phyloP scores from a whole-genome alignment of 2,329 filamentous ascomycete species.

The Aspergillus brasiliensis region DNA sequence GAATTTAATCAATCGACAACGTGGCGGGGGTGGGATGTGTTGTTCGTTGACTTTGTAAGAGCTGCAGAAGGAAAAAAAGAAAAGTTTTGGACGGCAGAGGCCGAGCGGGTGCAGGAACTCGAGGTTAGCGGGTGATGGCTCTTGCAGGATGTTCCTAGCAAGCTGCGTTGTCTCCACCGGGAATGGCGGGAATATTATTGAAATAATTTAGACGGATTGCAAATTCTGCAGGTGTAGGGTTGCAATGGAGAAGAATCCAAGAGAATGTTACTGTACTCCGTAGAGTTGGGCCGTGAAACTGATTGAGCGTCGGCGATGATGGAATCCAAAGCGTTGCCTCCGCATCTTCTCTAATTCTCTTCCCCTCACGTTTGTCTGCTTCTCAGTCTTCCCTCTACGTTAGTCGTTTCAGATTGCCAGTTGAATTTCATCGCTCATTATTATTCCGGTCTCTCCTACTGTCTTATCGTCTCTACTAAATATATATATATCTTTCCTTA shows the following conservation, averaged over 20 bases:
- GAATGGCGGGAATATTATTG: neutral
- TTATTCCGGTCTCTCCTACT: neutral
- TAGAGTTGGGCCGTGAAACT: no score
- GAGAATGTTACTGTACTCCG: no score
- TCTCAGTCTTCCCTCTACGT: neutral
- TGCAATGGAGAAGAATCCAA: no score
- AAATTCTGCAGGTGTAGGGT: neutral
- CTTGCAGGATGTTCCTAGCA: no score
- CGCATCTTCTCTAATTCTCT: neutral
- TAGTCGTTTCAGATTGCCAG: neutral
- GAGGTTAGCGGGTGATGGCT: neutral
- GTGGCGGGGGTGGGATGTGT: slow-evolving; percentile 3
- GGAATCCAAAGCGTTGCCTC: neutral
- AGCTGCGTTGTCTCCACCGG: slow-evolving; percentile 4
- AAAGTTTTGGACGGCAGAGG: neutral
- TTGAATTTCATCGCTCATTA: neutral
- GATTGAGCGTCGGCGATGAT: neutral
- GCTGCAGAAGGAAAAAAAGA: neutral
- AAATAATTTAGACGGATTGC: neutral
- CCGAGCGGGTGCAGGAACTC: neutral
- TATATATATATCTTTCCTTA: no score
- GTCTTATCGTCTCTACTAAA: neutral
- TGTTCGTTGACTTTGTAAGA: neutral
- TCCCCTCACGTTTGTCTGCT: neutral
- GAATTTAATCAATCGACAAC: slow-evolving; percentile 6